These are phyloP conservation scores for Coniosporium tulheliwenetii DNA, from an alignment of 2,329 filamentous ascomycete genomes.

Conservation along the genomic window DNA sequence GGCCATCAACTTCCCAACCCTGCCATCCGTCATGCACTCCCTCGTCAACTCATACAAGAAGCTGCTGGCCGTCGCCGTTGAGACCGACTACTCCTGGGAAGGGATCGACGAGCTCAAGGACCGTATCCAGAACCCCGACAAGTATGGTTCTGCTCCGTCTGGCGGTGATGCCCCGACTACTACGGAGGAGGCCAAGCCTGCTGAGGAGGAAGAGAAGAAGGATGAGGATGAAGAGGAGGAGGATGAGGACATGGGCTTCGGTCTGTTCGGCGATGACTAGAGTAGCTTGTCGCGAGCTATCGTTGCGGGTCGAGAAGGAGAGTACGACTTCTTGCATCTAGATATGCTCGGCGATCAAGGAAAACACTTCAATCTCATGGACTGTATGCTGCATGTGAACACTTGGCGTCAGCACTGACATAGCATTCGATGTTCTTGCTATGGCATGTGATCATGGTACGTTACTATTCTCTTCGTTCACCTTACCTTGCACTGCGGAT, in stretches of 20 bases:
- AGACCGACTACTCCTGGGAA: conserved; percentile 86
- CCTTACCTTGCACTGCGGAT: conserved; percentile 21
- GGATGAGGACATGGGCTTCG: conserved; percentile 38
- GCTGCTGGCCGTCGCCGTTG: conserved; percentile 71
- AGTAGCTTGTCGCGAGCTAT: not conserved
- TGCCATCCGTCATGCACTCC: conserved; percentile 93
- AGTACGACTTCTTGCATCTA: no score
- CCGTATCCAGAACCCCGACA: conserved; percentile 96
- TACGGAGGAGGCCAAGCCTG: conserved; percentile 29
- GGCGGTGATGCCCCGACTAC: conserved; percentile 38
- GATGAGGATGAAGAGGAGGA: conserved; percentile 49
- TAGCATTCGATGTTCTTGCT: no score
- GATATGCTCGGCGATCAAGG: no score
- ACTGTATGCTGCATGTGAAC: no score
- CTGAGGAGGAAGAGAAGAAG: conserved; percentile 40
- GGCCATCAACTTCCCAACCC: conserved; percentile 85
- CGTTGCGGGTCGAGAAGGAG: no score
- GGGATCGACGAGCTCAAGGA: conserved; percentile 98
- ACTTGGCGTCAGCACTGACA: no score
- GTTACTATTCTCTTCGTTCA: conserved; percentile 7
- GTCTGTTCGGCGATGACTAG: conserved; percentile 33
- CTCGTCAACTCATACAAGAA: conserved; percentile 99
- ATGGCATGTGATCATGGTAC: conserved; percentile 15
- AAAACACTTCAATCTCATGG: no score
- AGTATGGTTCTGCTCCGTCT: conserved; percentile 71